Conservation (phyloP, 2,329 filamentous ascomycete species). For the Colletotrichum spaethianum region DNA sequence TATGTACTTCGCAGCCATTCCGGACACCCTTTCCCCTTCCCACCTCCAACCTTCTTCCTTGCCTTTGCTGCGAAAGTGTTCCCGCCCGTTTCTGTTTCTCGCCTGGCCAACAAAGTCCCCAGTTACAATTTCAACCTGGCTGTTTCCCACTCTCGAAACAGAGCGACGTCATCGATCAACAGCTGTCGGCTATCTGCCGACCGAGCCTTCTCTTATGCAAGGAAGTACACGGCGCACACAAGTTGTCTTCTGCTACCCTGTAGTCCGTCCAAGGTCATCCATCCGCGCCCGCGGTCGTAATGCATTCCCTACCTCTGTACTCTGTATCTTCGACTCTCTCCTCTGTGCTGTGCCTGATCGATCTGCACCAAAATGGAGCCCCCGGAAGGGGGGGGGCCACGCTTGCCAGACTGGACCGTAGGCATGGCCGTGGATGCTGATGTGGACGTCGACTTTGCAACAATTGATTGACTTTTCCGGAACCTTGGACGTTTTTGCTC, state of each 20-base stretch:
- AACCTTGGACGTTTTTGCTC: not conserved
- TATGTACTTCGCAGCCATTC: constrained; percentile 1
- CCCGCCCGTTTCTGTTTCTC: constrained; percentile 2
- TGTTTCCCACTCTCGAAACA: constrained; percentile 39
- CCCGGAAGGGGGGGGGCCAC: not conserved
- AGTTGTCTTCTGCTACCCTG: constrained; percentile 7
- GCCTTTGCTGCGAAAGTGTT: not conserved
- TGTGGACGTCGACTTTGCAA: constrained; percentile 6
- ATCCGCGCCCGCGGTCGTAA: not conserved
- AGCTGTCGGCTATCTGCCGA: constrained; percentile 18
- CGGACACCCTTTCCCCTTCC: not conserved
- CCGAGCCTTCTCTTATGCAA: not conserved
- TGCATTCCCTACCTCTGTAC: not conserved
- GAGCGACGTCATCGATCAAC: constrained; percentile 34
- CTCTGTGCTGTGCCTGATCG: not conserved
- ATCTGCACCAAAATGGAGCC: not conserved
- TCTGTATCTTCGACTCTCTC: not conserved
- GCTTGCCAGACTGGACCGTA: constrained; percentile 17
- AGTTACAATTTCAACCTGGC: constrained; percentile 22
- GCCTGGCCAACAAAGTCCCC: not conserved
- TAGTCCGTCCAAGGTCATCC: not conserved
- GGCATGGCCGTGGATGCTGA: not conserved
- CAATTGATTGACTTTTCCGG: not conserved
- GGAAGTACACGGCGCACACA: not conserved
- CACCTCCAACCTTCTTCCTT: not conserved